Evolutionary conservation across 2,329 filamentous ascomycete species (phyloP), one percentile per base, ranked within the genome.

Genomic region (Huntiella savannae): DNA sequence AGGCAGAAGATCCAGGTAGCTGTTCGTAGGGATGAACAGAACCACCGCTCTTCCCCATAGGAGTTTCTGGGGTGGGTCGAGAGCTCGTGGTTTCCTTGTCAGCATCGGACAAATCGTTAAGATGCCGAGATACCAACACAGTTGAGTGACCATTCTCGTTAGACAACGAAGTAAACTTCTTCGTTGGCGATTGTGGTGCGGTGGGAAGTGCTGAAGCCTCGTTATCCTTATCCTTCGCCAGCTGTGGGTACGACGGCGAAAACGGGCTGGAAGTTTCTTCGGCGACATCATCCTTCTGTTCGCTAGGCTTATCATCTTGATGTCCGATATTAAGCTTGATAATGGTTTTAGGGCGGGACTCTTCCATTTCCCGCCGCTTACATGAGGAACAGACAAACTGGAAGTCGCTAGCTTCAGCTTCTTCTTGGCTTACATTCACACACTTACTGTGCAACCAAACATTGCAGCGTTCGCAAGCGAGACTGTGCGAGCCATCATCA

Each of bases 391-490:
- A 96, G 52, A 94, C 62, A 56, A 94, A 94, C 51, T 83, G 77
- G 56, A 96, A 96, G 53, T 92, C 82, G 1, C 84, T 76, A 40
- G 77, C 70, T 52, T 94, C 88, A 1, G 86, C 87, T 51, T 87
- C 81, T 50, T 71, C 65, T 55, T 92, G 74, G 40, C 73, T 72
- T 52, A 96, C 82, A 36, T 79, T 80, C 50, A 94, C 73, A 57
- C 91, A 98, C 55, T 82, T 84, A 67, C 86, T 93, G 58, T 98
- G 91, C 59, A 96, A 88, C 91, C 91, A 98, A 41, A 93, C 79
- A 57, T 80, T 92, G 66, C 91, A 98, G 53, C 71, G 78, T 58
- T 98, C 91, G 62, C 91, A 98, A 22, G 87, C 82, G 52, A 98
- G 78, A 58, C 86, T 94, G 58, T 94, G 87, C 5, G 84, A 80